Evolutionary conservation across 2,329 filamentous ascomycete genomes (phyloP).

Genomic region (Pyricularia grisea): DNA sequence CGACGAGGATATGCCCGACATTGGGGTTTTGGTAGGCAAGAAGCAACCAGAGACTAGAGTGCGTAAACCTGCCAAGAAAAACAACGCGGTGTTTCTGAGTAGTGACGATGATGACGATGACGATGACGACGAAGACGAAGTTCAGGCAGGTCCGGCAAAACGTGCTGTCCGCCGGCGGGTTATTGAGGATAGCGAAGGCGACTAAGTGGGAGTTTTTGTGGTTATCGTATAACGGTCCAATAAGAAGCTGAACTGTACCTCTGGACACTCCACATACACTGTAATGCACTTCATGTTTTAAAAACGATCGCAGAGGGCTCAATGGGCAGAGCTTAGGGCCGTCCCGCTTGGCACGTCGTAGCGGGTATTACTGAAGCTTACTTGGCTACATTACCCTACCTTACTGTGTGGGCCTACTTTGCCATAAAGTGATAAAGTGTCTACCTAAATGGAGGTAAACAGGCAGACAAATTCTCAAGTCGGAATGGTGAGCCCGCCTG

Average conservation of each 20-base stretch:
- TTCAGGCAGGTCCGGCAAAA: background rate
- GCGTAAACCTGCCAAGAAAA: background rate
- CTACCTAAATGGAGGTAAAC: background rate
- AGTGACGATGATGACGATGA: slow-evolving; percentile 8
- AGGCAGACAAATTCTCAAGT: background rate
- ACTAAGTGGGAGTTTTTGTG: background rate
- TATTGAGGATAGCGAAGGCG: slow-evolving; percentile 9
- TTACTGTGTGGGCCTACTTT: background rate
- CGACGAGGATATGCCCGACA: background rate
- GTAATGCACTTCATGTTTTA: background rate
- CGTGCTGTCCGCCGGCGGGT: slow-evolving; percentile 3
- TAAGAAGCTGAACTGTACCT: background rate
- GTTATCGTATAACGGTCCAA: background rate
- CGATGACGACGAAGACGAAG: slow-evolving; percentile 5
- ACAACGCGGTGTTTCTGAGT: background rate
- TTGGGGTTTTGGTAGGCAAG: background rate
- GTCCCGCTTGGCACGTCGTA: background rate
- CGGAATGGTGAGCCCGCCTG: background rate
- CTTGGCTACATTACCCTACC: background rate
- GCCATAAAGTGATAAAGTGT: background rate
- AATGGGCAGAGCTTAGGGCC: background rate
- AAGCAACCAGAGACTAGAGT: background rate
- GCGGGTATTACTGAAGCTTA: background rate
- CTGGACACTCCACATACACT: too few species aligned
- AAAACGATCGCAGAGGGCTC: background rate